Evolutionary conservation across 2,329 filamentous ascomycete species (phyloP).

Genomic region (Atkinsonella texensis): DNA sequence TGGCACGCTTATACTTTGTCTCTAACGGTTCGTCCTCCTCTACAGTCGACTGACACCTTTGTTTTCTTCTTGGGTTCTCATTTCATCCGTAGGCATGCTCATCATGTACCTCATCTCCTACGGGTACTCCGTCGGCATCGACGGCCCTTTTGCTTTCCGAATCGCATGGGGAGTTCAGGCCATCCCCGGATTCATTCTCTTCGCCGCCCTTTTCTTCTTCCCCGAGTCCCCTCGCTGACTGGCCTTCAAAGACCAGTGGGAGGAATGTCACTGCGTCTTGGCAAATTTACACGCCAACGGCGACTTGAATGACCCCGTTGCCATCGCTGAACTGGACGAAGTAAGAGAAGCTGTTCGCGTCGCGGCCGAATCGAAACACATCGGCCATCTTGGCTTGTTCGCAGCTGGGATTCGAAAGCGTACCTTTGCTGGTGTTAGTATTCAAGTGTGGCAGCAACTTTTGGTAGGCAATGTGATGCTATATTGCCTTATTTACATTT

Average conservation of each 20-base stretch:
- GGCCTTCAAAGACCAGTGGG: conserved; percentile 54
- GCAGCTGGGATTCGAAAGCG: conserved; percentile 37
- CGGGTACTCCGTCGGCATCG: neutral
- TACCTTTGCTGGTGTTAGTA: conserved; percentile 43
- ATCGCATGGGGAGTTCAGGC: conserved; percentile 51
- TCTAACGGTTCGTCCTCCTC: too few relatives aligned
- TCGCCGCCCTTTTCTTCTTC: conserved; percentile 47
- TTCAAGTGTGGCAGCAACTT: conserved; percentile 49
- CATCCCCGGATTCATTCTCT: conserved; percentile 39
- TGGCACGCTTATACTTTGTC: conserved; percentile 8
- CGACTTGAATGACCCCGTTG: conserved; percentile 10
- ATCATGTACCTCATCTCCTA: neutral
- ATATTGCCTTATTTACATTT: conserved; percentile 14
- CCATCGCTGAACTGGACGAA: conserved; percentile 33
- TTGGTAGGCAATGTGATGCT: conserved; percentile 50
- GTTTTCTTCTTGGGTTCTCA: too few relatives aligned
- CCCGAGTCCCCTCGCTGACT: conserved; percentile 59
- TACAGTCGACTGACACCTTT: too few relatives aligned
- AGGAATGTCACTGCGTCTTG: conserved; percentile 48
- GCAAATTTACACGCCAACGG: conserved; percentile 39
- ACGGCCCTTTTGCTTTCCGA: conserved; percentile 36
- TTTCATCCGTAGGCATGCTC: neutral
- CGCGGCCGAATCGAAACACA: neutral
- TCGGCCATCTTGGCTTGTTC: neutral
- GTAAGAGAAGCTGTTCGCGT: conserved; percentile 12